Conservation (phyloP, 2,329 filamentous ascomycete genomes). For the Cladosporium sp. region DNA sequence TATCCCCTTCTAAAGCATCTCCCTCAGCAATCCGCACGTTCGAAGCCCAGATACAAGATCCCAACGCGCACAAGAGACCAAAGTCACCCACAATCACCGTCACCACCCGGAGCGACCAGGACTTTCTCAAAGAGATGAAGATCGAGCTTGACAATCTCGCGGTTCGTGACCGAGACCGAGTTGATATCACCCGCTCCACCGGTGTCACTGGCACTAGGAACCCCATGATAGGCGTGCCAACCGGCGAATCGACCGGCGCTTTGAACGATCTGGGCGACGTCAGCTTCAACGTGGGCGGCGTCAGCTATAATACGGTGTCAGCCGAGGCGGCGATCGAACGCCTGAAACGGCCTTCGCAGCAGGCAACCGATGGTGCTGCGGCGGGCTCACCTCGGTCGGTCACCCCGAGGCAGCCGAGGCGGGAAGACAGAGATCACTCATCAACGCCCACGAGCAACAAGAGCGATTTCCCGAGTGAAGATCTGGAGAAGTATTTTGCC, state of each 20-base stretch:
- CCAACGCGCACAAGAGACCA: conserved; percentile 24
- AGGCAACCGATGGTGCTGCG: background rate
- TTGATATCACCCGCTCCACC: background rate
- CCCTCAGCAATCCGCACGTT: conserved; percentile 26
- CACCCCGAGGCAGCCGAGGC: conserved; percentile 19
- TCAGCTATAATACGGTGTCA: conserved; percentile 51
- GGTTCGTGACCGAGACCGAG: conserved; percentile 53
- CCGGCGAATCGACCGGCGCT: conserved; percentile 32
- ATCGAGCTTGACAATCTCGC: conserved; percentile 70
- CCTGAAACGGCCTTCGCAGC: conserved; percentile 19
- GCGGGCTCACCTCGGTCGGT: background rate
- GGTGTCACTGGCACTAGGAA: background rate
- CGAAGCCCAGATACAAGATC: conserved; percentile 26
- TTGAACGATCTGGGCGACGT: conserved; percentile 29
- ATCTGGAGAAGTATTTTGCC: conserved; percentile 55
- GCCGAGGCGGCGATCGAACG: conserved; percentile 30
- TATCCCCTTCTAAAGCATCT: conserved; percentile 14
- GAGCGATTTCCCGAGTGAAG: conserved; percentile 49
- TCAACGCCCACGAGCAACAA: conserved; percentile 48
- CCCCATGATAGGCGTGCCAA: conserved; percentile 21
- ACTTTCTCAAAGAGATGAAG: conserved; percentile 31
- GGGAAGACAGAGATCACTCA: conserved; percentile 14
- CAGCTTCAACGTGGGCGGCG: conserved; percentile 89
- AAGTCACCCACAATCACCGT: conserved; percentile 28
- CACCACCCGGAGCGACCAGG: conserved; percentile 29